A percentile compares a stretch with the other conserved stretches of the same genome.
Conservation (phyloP, 306 rosid species). For the Glycyrrhiza uralensis region DNA sequence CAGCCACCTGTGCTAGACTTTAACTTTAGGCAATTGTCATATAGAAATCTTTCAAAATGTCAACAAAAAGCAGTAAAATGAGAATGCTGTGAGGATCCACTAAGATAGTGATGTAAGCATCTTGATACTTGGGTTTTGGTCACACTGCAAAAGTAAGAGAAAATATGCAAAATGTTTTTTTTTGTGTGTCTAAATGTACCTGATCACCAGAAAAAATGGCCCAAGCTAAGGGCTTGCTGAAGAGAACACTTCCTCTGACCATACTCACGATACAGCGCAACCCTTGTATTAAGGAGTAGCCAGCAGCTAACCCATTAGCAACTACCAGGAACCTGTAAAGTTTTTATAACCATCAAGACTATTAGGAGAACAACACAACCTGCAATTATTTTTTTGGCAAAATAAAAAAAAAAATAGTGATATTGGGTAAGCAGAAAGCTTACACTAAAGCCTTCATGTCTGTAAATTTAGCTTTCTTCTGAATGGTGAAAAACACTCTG, state of each 20-base stretch:
- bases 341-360: not conserved
- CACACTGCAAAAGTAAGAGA: not conserved
- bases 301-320: slow-evolving; percentile 67
- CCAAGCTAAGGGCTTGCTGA: slow-evolving; percentile 88
- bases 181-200: slow-evolving; percentile 41
- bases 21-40: not conserved
- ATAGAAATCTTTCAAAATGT: not conserved
- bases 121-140: not conserved
- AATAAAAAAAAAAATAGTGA: not conserved
- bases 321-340: slow-evolving; percentile 64
- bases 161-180: not conserved
- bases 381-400: not conserved
- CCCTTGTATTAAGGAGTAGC: slow-evolving; percentile 67
- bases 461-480: slow-evolving; percentile 67
- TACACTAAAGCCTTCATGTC: slow-evolving; percentile 92
- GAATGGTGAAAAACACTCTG: slow-evolving; percentile 55
- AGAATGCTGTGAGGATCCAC: not conserved
- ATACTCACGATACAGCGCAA: slow-evolving; percentile 59
- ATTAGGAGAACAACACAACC: not conserved
- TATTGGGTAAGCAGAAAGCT: not conserved
- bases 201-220: slow-evolving; percentile 78
- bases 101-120: not conserved
- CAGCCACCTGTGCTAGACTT: not conserved
- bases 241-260: slow-evolving; percentile 59
- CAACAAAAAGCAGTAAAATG: not conserved